phyloP scores from a whole-genome alignment of 1,139 yeast genomes.

The Pichia sp. region DNA sequence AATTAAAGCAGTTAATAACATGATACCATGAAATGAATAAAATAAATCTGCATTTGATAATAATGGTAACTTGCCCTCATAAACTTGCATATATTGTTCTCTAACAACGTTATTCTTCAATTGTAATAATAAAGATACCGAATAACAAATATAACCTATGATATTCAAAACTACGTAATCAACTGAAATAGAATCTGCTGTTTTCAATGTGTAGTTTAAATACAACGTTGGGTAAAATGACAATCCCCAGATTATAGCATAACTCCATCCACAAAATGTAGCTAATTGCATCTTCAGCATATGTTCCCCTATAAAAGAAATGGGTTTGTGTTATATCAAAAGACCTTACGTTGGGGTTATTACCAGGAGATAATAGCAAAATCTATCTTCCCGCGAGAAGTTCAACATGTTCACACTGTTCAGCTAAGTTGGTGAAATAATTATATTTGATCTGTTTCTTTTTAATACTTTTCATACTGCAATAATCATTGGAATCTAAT shows the following conservation, averaged over 20 bases:
- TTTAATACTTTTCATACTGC: neutral
- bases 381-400: too few species aligned
- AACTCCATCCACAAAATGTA: slow-evolving; percentile 27
- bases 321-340: neutral
- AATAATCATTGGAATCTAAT: neutral
- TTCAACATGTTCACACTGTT: neutral
- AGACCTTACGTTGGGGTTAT: too few species aligned
- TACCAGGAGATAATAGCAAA: too few species aligned
- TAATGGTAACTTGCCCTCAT: slow-evolving; percentile 32
- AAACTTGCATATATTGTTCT: slow-evolving; percentile 32
- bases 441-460: neutral
- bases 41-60: slow-evolving; percentile 36
- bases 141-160: slow-evolving; percentile 37
- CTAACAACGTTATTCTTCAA: slow-evolving; percentile 33
- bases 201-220: slow-evolving; percentile 32
- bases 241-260: slow-evolving; percentile 33
- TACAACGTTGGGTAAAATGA: slow-evolving; percentile 42
- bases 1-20: slow-evolving; percentile 32
- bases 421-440: neutral
- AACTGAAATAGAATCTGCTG: slow-evolving; percentile 40
- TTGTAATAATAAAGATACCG: slow-evolving; percentile 35
- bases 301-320: neutral
- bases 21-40: slow-evolving; percentile 39
- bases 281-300: slow-evolving; percentile 12
- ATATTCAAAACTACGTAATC: slow-evolving; percentile 39